Percentiles rank a stretch among this genome's conserved stretches.
Evolutionary conservation across 2,329 filamentous ascomycete genomes (phyloP).

Genomic region (Ceratocystis alfenasii): DNA sequence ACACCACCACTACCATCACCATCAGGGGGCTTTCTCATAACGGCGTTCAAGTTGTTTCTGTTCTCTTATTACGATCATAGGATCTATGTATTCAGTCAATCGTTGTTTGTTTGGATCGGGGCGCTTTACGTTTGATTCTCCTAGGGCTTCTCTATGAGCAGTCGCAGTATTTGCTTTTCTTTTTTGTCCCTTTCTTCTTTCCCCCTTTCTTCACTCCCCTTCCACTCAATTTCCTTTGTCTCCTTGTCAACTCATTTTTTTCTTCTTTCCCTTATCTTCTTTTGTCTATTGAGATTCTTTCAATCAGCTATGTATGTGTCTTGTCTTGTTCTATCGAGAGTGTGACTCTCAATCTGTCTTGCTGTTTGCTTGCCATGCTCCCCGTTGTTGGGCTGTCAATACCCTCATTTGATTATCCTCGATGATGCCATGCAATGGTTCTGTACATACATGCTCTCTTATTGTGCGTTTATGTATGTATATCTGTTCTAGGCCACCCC

Average conservation of each 20-base stretch:
- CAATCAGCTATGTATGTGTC: not conserved
- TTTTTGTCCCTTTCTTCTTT: constrained; percentile 10
- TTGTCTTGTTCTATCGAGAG: constrained; percentile 2
- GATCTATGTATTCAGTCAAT: constrained; percentile 22
- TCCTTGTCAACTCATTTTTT: constrained; percentile 10
- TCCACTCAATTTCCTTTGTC: constrained; percentile 17
- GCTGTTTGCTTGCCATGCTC: constrained; percentile 11
- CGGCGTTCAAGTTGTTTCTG: constrained; percentile 22
- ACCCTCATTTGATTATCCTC: not conserved
- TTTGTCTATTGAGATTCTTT: constrained; percentile 15
- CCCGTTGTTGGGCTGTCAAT: not conserved
- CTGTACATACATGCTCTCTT: no score
- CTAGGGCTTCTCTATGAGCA: constrained; percentile 19
- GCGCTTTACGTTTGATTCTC: constrained; percentile 19
- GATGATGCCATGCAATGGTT: no score
- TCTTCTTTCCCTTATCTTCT: constrained; percentile 13
- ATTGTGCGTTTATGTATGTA: no score
- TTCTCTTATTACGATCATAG: constrained; percentile 21
- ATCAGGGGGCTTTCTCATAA: constrained; percentile 17
- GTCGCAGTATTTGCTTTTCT: constrained; percentile 19
- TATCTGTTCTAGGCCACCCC: no score
- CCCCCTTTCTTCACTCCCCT: not conserved
- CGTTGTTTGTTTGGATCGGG: constrained; percentile 18
- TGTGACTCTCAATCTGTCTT: constrained; percentile 1
- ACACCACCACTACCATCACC: not conserved